A percentile compares a stretch with the other conserved stretches of the same genome.
Conservation (phyloP, 768 basidiomycete species). For the Kwoniella mangroviensis region DNA sequence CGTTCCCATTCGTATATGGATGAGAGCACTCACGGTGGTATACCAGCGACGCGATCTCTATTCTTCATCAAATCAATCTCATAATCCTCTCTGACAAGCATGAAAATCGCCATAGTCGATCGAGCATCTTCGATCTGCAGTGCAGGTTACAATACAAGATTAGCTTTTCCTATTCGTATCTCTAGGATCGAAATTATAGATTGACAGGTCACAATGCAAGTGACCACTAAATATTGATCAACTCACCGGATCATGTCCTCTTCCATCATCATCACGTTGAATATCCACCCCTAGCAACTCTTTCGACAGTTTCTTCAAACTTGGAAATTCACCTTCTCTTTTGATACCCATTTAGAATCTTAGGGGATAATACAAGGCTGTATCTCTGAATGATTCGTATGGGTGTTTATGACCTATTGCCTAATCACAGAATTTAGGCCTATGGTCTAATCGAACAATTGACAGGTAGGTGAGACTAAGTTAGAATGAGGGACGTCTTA, state of each 20-base stretch:
- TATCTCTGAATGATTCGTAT: constrained; percentile 50
- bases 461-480: constrained; percentile 58
- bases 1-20: no score
- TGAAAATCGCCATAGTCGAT: constrained; percentile 87
- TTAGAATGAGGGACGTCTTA: constrained; percentile 47
- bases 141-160: not conserved
- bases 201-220: no score
- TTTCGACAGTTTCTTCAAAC: constrained; percentile 76
- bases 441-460: no score
- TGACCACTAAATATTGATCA: no score
- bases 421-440: no score
- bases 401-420: constrained; percentile 43
- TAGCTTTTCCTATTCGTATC: no score
- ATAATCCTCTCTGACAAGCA: constrained; percentile 43
- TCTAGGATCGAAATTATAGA: no score
- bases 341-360: constrained; percentile 35
- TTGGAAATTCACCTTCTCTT: constrained; percentile 66
- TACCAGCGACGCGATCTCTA: constrained; percentile 39
- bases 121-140: constrained; percentile 83
- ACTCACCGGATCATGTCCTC: constrained; percentile 73
- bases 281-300: constrained; percentile 77
- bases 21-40: constrained; percentile 32
- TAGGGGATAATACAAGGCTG: constrained; percentile 51
- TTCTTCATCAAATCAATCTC: constrained; percentile 35
- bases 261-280: constrained; percentile 64